Base-by-base conservation (phyloP, 345 rosid species). In the Physaria fendleri region DNA sequence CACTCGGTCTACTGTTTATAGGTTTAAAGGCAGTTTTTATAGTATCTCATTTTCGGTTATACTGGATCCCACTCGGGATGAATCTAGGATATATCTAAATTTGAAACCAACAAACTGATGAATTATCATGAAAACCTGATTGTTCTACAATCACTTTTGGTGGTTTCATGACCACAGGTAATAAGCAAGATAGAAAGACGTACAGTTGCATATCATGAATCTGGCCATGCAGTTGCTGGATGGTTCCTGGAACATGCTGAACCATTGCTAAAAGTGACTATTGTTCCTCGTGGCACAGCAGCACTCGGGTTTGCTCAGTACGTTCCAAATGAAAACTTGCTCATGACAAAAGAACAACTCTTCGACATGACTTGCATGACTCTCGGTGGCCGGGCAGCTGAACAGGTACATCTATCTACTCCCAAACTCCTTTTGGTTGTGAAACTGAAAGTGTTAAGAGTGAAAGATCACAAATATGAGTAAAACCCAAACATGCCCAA, bases 311-410 rank as follows among this genome's bases (percentile, higher is more conserved):
- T 92, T 77, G 95, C 98, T 27, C 98, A 88, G 72, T 92, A 88
- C 34, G 98, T 88, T 58, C 97, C 97, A 29, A 92, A 86, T 63
- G 98, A 92, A 73, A 88, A 88, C 79, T 91, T 88, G 63, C 84
- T 88, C 69, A 77, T 86, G 89, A 92, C 98, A 23, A 88, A 92
- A 69, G 97, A 92, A 55, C 98, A 92, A 70, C 90, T 92, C 51
- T 92, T 88, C n/a, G 97, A 92, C 63, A 76, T 88, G 83, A 88
- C 97, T 6, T 92, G 97, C 77, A 82, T 88, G 98, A 88, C 97
- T 51, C 95, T 92, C 5, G 98, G 98, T 0, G 98, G 98, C 51
- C 80, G 95, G 48, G 98, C 98, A 15, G 91, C 97, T 39, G 98
- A 92, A 70, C 89, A 92, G 97, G 98, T 88, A 50, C 65, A 57